These are phyloP conservation scores for Pythium sukuiense DNA, from an alignment of 352 stramenopile species.

Conservation along the genomic window DNA sequence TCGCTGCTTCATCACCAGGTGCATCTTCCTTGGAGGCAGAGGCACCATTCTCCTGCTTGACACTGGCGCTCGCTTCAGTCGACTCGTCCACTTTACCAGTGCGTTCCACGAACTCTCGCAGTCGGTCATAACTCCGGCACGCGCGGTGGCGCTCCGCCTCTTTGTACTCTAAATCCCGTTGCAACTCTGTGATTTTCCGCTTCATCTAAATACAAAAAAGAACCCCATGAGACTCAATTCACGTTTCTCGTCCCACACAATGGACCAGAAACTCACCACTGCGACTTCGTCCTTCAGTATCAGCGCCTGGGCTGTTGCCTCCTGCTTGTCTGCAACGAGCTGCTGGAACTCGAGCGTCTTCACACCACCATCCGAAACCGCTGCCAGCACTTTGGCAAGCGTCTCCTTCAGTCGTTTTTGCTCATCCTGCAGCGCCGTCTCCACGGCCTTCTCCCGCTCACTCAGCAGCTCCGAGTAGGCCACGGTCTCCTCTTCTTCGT, in stretches of 20 bases:
- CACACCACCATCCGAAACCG: slow-evolving; percentile 13
- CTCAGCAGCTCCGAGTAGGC: slow-evolving; percentile 18
- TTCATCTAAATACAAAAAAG: slow-evolving; percentile 40
- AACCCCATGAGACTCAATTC: slow-evolving; percentile 12
- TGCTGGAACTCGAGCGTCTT: slow-evolving; percentile 48
- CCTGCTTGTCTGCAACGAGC: slow-evolving; percentile 59
- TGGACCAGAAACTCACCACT: slow-evolving; percentile 39
- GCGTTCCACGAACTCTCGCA: slow-evolving; percentile 55
- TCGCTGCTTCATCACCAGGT: neutral
- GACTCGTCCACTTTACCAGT: neutral
- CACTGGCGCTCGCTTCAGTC: slow-evolving; percentile 7
- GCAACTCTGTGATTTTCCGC: slow-evolving; percentile 52
- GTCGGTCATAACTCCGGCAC: slow-evolving; percentile 73
- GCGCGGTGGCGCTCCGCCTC: slow-evolving; percentile 76
- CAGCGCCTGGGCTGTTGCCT: slow-evolving; percentile 42
- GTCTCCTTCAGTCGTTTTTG: slow-evolving; percentile 38
- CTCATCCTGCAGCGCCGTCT: slow-evolving; percentile 42
- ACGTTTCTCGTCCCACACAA: neutral
- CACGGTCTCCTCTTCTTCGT: slow-evolving; percentile 25
- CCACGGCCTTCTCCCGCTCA: slow-evolving; percentile 44
- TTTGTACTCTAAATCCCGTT: slow-evolving; percentile 70
- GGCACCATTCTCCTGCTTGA: slow-evolving; percentile 14
- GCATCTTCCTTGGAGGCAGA: neutral
- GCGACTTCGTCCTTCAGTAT: slow-evolving; percentile 54
- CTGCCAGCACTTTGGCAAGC: slow-evolving; percentile 41